A percentile compares a stretch with the other conserved stretches of the same genome.
Evolutionary conservation across 306 rosid genomes (phyloP).

Genomic region (Urtica urens): DNA sequence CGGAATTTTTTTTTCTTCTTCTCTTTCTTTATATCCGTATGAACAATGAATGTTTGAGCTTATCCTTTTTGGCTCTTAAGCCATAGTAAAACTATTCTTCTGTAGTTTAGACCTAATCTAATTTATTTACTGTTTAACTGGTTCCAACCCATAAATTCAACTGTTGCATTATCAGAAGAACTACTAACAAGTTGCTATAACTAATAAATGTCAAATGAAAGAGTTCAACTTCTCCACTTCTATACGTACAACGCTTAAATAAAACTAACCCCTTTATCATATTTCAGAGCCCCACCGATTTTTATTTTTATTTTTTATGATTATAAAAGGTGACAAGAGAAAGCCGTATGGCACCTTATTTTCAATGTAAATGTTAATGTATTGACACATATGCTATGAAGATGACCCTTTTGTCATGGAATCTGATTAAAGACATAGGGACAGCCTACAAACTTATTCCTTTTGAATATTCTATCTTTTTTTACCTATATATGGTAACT

Average conservation of each 20-base stretch:
- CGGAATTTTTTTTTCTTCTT: background rate
- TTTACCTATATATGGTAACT: too few relatives aligned
- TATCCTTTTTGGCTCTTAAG: background rate
- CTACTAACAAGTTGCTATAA: too few relatives aligned
- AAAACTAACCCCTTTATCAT: background rate
- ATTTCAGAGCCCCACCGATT: too few relatives aligned
- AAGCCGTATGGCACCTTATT: too few relatives aligned
- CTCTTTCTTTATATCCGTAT: too few relatives aligned
- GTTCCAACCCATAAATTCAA: background rate
- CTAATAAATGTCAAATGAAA: too few relatives aligned
- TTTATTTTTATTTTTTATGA: too few relatives aligned
- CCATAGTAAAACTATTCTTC: too few relatives aligned
- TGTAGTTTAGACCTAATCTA: background rate
- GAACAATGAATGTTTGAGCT: background rate
- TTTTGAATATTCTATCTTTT: too few relatives aligned
- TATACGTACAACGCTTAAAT: background rate
- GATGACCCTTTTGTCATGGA: background rate
- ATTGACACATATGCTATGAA: background rate
- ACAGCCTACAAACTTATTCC: background rate
- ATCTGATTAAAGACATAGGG: background rate
- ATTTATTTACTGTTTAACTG: background rate
- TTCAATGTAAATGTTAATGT: too few relatives aligned
- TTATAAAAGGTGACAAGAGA: too few relatives aligned
- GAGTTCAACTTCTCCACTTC: background rate
- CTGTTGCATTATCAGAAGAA: too few relatives aligned